These are phyloP conservation scores for Fusarium heterosporum DNA, from an alignment of 2,329 filamentous ascomycete species.

Conservation along the genomic window DNA sequence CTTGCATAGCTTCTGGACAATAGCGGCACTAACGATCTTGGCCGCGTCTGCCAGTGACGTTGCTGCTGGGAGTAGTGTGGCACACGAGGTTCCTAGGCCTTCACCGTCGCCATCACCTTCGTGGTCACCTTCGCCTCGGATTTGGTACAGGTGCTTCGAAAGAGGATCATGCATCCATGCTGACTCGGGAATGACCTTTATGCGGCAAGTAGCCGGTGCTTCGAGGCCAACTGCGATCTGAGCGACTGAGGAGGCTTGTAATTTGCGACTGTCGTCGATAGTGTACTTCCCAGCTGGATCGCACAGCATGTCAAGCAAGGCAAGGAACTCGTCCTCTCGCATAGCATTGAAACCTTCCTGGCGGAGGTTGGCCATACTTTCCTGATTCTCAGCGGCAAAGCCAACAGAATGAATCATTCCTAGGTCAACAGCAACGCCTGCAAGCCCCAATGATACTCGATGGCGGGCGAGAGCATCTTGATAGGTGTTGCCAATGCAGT, in stretches of 20 bases:
- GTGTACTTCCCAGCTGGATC: neutral
- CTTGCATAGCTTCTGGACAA: too few species aligned
- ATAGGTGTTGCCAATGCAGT: constrained; percentile 59
- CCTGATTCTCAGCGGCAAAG: constrained; percentile 61
- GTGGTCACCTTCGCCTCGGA: constrained; percentile 1
- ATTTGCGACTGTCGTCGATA: neutral
- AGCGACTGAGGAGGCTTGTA: neutral
- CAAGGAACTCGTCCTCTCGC: constrained; percentile 10
- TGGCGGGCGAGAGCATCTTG: constrained; percentile 13
- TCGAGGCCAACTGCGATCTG: constrained; percentile 10
- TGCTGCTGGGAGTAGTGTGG: neutral
- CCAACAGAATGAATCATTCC: constrained; percentile 63
- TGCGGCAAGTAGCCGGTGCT: neutral
- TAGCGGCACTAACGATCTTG: neutral
- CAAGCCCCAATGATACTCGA: neutral
- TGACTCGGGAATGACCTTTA: neutral
- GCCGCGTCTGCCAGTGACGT: neutral
- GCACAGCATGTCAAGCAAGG: constrained; percentile 5
- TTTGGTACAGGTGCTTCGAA: constrained; percentile 1
- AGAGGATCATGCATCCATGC: constrained; percentile 7
- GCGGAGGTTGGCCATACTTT: neutral
- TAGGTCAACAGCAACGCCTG: constrained; percentile 62
- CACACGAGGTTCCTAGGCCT: neutral
- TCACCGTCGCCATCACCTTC: neutral
- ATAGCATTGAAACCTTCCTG: constrained; percentile 7